phyloP scores from a whole-genome alignment of 169 alveolate species.

The Plasmodium billcollinsi region DNA sequence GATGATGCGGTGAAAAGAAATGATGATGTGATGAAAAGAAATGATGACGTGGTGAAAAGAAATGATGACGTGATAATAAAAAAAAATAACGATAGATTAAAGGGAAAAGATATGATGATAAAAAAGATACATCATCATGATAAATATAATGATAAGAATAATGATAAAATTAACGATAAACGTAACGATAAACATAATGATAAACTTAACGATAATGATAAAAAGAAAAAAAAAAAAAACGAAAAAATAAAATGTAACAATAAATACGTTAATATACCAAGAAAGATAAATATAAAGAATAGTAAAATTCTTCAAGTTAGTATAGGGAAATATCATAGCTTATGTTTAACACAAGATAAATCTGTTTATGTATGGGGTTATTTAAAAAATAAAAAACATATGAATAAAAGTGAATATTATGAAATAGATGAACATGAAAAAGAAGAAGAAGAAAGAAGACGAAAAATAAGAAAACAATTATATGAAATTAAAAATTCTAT shows the following conservation, averaged over 20 bases:
- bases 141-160: neutral
- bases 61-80: too few species aligned
- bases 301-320: constrained; percentile 46
- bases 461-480: neutral
- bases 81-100: too few species aligned
- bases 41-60: too few species aligned
- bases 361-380: constrained; percentile 73
- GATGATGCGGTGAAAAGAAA: too few species aligned
- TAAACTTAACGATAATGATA: too few species aligned
- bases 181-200: too few species aligned
- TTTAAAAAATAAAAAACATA: constrained; percentile 2
- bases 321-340: constrained; percentile 60
- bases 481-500: too few species aligned
- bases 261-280: constrained; percentile 50
- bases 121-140: too few species aligned
- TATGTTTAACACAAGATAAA: constrained; percentile 61
- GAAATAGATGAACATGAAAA: neutral
- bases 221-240: neutral
- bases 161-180: too few species aligned
- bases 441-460: neutral
- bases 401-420: neutral
- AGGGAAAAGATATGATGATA: too few species aligned
- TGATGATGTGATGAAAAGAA: too few species aligned
- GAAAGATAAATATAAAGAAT: constrained; percentile 52
- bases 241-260: neutral